phyloP scores from a whole-genome alignment of 495 filamentous ascomycete species.

The Schizothecium vesticola region DNA sequence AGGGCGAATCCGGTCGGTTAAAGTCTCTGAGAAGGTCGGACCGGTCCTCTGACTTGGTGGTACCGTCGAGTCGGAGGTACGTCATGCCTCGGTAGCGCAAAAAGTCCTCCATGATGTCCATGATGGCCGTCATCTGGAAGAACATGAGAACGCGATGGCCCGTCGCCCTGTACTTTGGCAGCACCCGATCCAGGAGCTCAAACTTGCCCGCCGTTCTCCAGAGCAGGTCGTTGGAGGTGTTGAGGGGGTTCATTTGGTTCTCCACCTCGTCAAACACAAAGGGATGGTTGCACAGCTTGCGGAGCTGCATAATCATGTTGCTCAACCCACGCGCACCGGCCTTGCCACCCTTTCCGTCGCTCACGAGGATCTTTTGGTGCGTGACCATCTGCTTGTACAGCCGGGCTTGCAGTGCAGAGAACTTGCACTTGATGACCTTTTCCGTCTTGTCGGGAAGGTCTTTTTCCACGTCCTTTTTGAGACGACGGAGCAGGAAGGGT shows the following conservation, averaged over 20 bases:
- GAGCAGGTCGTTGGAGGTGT: conserved; percentile 80
- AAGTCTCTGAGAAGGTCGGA: conserved; percentile 84
- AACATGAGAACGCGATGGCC: conserved; percentile 97
- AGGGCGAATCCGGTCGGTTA: conserved; percentile 83
- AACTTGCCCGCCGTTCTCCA: conserved; percentile 98
- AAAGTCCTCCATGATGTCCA: conserved; percentile 99
- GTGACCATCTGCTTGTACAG: conserved; percentile 95
- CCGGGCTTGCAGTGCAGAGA: conserved; percentile 87
- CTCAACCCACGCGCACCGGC: conserved; percentile 90
- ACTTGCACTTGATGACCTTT: conserved; percentile 97
- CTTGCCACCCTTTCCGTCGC: conserved; percentile 93
- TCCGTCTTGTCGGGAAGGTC: conserved; percentile 98
- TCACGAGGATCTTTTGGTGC: conserved; percentile 88
- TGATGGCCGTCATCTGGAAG: conserved; percentile 99
- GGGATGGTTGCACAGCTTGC: conserved; percentile 98
- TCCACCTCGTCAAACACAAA: conserved; percentile 98
- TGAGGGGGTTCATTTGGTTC: conserved; percentile 91
- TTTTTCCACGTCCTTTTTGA: conserved; percentile 99
- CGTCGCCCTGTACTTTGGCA: conserved; percentile 86
- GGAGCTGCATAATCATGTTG: conserved; percentile 99
- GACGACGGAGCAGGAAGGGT: conserved; percentile 93
- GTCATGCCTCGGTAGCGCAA: conserved; percentile 72
- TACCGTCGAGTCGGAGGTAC: conserved; percentile 91
- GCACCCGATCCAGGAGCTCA: conserved; percentile 83
- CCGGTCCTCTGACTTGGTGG: conserved; percentile 94